A percentile compares a stretch with the other conserved stretches of the same genome.
Conservation (phyloP, 2,329 filamentous ascomycete genomes). For the Fragosphaeria purpurea region DNA sequence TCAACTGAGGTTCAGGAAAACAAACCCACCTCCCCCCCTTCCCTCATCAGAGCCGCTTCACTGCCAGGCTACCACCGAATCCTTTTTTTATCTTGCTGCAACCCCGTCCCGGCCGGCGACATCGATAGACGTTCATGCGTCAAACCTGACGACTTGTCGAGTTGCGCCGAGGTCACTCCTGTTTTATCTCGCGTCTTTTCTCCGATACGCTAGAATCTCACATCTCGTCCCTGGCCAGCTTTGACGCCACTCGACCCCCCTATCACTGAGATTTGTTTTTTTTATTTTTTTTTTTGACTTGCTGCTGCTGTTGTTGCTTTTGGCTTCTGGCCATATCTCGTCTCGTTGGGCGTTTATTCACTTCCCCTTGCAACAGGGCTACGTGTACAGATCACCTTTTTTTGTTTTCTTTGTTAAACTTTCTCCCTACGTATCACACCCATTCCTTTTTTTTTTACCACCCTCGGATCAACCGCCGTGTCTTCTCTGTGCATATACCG, state of each 20-base stretch:
- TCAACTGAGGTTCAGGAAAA: too few relatives aligned
- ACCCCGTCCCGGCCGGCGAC: neutral
- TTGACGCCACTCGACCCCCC: neutral
- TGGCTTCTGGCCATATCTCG: too few relatives aligned
- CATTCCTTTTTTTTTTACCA: neutral
- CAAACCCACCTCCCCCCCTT: too few relatives aligned
- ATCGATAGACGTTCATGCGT: neutral
- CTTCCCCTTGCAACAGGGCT: too few relatives aligned
- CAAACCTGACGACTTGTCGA: conserved; percentile 1
- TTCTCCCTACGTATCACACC: neutral
- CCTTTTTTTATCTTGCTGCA: too few relatives aligned
- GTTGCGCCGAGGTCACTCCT: neutral
- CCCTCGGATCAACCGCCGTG: too few relatives aligned
- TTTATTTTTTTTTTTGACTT: neutral
- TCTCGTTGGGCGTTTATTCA: too few relatives aligned
- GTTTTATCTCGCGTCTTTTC: conserved; percentile 2
- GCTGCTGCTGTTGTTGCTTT: neutral
- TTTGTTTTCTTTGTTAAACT: neutral
- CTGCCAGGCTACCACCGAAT: too few relatives aligned
- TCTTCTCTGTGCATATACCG: neutral
- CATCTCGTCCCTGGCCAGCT: conserved; percentile 3
- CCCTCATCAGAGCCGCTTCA: too few relatives aligned
- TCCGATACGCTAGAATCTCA: conserved; percentile 1
- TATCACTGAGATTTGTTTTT: neutral
- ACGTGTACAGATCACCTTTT: neutral